Conservation (phyloP, 176 grass and related monocot species). For the Oryza rufipogon region DNA sequence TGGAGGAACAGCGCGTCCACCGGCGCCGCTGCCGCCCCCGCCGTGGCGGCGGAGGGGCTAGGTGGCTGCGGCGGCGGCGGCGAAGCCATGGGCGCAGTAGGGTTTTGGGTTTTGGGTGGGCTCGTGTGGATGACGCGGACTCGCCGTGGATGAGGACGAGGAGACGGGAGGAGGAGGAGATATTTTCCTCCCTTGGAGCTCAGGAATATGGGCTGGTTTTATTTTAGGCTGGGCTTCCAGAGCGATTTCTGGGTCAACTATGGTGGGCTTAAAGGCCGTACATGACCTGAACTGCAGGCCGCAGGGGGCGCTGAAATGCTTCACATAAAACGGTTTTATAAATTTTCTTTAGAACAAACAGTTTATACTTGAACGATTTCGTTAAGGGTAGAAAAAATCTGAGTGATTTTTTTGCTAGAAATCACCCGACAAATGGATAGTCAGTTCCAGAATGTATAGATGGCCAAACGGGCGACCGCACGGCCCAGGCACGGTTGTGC, state of each 20-base stretch:
- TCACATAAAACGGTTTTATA: no score
- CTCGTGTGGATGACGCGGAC: conserved; percentile 25
- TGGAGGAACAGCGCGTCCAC: conserved; percentile 81
- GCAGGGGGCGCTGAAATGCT: no score
- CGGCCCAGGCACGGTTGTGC: no score
- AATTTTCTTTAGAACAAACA: no score
- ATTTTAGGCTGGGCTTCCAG: background rate
- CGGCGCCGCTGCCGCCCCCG: conserved; percentile 34
- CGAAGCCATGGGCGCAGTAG: conserved; percentile 56
- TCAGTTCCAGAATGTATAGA: no score
- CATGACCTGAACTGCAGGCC: no score
- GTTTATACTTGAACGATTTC: no score
- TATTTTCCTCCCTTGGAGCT: conserved; percentile 22
- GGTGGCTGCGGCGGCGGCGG: conserved; percentile 33
- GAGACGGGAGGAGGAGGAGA: background rate
- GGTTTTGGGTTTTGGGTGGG: conserved; percentile 46
- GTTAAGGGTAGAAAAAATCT: no score
- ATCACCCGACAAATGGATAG: no score
- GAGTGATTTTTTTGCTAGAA: no score
- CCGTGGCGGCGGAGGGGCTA: conserved; percentile 21
- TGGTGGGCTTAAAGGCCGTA: no score
- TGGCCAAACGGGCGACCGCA: no score
- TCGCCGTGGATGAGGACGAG: background rate
- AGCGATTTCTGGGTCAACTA: background rate
- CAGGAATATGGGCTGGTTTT: background rate